Base-by-base conservation (phyloP, 2,329 filamentous ascomycete species). In the Phyllosticta ampelicida region DNA sequence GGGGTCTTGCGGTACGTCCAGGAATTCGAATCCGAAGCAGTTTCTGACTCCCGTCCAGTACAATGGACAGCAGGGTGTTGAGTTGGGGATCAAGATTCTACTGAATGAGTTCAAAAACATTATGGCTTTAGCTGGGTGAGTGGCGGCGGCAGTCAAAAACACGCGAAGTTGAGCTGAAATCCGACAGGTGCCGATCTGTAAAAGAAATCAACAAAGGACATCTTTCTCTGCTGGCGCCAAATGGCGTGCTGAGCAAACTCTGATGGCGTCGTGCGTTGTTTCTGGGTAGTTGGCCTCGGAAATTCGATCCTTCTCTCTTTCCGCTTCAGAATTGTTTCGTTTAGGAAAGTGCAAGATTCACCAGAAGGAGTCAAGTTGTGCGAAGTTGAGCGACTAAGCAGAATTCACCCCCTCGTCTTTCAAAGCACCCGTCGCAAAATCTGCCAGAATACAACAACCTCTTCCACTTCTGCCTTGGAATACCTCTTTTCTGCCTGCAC, bases 1-100 rank as follows among this genome's bases (percentile, higher is more conserved):
- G 78, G 78, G 78, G 77, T 0, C 66, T 80, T 48, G 74, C 75
- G 11, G 70, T 72, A 61, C 66, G 67, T 66, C 9, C 2, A 28
- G 5, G 5, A 9, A 26, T 26, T 11, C 9, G 20, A 19, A 10
- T n/a, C 9, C 11, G 51, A 9, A n/a, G 2, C 23, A 1, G 13
- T 48, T n/a, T 10, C 58, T 64, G 60, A 62, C 61, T 44, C 6
- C 20, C 16, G n/a, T 23, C 21, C 50, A 70, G 69, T 72, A 73
- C 59, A 67, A 71, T 51, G 71, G 71, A 0, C 66, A 71, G 57
- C 61, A 65, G 29, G 71, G 71, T 2, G 71, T 73, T 2, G 74
- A 75, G 61, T 61, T 75, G 51, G 76, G 75, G 19, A 59, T 81
- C 54, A 73, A 70, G 48, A 71, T 80, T 23, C 55, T 75, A 20